Conservation (phyloP, 73 alveolate genomes). For the Paramecium pentaurelia region DNA sequence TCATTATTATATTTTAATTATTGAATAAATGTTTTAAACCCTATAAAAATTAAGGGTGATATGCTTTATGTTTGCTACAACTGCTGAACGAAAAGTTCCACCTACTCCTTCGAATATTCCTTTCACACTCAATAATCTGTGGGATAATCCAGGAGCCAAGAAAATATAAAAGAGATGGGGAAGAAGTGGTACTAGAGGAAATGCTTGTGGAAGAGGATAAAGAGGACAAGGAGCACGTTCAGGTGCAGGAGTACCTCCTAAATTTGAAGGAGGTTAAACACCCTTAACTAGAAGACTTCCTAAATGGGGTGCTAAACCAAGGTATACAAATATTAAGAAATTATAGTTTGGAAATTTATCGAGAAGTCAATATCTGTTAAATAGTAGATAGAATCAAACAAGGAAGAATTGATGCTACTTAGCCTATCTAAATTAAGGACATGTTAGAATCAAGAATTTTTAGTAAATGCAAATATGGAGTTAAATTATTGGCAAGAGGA, state of each 20-base stretch:
- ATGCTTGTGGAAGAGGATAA: slow-evolving; percentile 84
- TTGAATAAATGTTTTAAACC: not conserved
- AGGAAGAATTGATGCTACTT: slow-evolving; percentile 77
- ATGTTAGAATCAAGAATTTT: slow-evolving; percentile 75
- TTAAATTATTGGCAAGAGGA: slow-evolving; percentile 78
- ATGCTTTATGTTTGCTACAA: not conserved
- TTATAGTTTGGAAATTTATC: slow-evolving; percentile 50
- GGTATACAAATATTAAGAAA: not conserved
- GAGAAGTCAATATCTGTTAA: slow-evolving; percentile 61
- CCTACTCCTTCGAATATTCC: slow-evolving; percentile 47
- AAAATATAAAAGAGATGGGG: slow-evolving; percentile 70
- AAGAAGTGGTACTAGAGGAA: slow-evolving; percentile 82
- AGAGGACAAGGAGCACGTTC: slow-evolving; percentile 80
- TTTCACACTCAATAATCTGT: slow-evolving; percentile 67
- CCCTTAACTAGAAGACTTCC: slow-evolving; percentile 77
- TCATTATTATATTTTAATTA: not conserved
- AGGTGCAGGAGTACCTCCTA: slow-evolving; percentile 74
- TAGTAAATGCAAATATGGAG: slow-evolving; percentile 73
- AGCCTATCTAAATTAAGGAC: slow-evolving; percentile 78
- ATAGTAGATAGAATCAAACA: slow-evolving; percentile 72
- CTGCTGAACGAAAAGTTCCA: slow-evolving; percentile 23
- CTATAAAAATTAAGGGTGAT: not conserved
- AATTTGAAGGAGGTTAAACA: slow-evolving; percentile 89
- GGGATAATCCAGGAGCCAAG: slow-evolving; percentile 86
- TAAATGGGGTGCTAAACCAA: slow-evolving; percentile 70